Base-by-base conservation (phyloP, 345 rosid genomes). In the Eucalyptus tenuipes region DNA sequence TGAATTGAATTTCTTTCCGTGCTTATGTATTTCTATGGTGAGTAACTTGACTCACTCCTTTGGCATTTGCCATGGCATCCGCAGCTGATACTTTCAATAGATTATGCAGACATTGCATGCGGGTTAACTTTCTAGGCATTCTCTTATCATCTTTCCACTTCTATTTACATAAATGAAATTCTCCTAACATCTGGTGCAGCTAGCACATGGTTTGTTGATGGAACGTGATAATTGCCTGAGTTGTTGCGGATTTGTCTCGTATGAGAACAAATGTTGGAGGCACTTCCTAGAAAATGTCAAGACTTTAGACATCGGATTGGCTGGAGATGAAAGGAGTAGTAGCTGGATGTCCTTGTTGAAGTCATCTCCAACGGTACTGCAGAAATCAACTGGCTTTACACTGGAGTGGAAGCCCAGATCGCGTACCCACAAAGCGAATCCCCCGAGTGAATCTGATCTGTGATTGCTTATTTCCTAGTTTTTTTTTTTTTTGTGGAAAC, bases 241-340 rank as follows among this genome's bases (percentile, higher is more conserved):
- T 89, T 92, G 94, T 90, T 91, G 93, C 88, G 81, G 45, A 49
- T 89, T 89, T 79, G 90, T 90, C 37, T 16, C 53, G 45, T 9
- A 48, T 15, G 57, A 57, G 80, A 91, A 90, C 88, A 89, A 91
- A 91, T 93, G 94, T 79, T 93, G 92, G 94, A 89, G 89, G 84
- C 93, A 91, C 87, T 93, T 88, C 86, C 89, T 93, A 87, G 89
- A n/a, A 52, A 47, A 88, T 57, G 89, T 45, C 50, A 86, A 80
- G 33, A 85, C 47, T 44, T 85, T 66, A 80, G 59, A 88, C 87
- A 15, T 85, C 5, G 27, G 59, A 53, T 86, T 92, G 31, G 86
- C 27, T 49, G 81, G 13, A 57, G 87, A 87, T 68, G 71, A 55
- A 49, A 47, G 13, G 33, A 68, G 18, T 25, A 87, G 89, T 85